Percentiles rank a stretch among this genome's conserved stretches.
phyloP scores from a whole-genome alignment of 768 basidiomycete species.

The Hygrocybe punicea region DNA sequence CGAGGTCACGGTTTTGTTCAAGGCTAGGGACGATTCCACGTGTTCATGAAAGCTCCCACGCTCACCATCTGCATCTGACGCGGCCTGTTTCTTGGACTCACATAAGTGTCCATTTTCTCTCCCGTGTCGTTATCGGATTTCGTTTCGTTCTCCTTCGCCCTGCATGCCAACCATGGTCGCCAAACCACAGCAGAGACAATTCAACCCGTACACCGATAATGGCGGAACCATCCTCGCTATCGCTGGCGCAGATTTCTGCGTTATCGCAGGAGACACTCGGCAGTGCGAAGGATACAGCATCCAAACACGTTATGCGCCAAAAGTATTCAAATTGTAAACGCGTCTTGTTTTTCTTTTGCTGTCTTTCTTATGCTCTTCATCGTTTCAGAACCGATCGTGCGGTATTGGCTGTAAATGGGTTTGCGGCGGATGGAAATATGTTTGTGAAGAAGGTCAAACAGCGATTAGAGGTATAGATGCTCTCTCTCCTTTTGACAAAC shows the following conservation, averaged over 20 bases:
- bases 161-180: not conserved
- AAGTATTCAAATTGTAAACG: constrained; percentile 92
- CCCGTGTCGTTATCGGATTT: not conserved
- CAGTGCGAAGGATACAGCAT: constrained; percentile 98
- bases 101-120: not conserved
- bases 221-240: constrained; percentile 97
- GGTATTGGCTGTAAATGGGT: constrained; percentile 93
- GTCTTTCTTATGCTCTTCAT: constrained; percentile 8
- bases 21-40: no score
- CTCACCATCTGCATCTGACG: not conserved
- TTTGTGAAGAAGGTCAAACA: constrained; percentile 97
- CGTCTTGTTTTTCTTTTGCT: constrained; percentile 4
- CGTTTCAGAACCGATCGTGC: constrained; percentile 81
- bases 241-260: constrained; percentile 88
- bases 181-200: constrained; percentile 52
- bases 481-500: not conserved
- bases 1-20: no score
- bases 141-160: not conserved
- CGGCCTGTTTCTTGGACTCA: not conserved
- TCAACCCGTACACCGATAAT: constrained; percentile 90
- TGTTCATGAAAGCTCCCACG: not conserved
- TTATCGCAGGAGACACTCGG: constrained; percentile 94
- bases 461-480: constrained; percentile 74
- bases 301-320: constrained; percentile 95
- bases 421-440: constrained; percentile 95